These are phyloP conservation scores for Starmerella apis DNA, from an alignment of 805 yeast species.

Conservation along the genomic window DNA sequence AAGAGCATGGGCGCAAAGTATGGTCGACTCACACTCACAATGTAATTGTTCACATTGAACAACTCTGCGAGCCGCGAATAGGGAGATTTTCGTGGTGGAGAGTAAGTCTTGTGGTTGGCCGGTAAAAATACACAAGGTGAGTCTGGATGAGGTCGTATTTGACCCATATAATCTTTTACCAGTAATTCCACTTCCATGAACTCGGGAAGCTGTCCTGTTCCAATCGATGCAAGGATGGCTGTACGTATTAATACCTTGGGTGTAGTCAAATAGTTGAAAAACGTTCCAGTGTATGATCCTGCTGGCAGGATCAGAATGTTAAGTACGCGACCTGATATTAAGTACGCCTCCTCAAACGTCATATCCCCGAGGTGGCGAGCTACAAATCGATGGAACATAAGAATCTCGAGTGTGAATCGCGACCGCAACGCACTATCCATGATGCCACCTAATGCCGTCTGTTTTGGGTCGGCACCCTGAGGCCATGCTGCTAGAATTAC, in stretches of 20 bases:
- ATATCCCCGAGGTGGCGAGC: conserved; percentile 62
- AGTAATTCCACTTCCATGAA: conserved; percentile 49
- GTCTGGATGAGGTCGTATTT: conserved; percentile 30
- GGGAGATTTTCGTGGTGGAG: conserved; percentile 48
- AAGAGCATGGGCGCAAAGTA: conserved; percentile 82
- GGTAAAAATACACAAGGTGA: conserved; percentile 27
- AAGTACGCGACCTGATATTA: conserved; percentile 63
- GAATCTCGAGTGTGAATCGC: conserved; percentile 79
- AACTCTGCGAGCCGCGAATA: conserved; percentile 82
- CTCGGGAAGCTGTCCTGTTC: conserved; percentile 46
- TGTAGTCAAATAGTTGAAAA: conserved; percentile 72
- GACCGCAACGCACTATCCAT: conserved; percentile 65
- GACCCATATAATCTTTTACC: conserved; percentile 46
- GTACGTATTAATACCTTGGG: conserved; percentile 79
- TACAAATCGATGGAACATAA: conserved; percentile 69
- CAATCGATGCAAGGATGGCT: conserved; percentile 63
- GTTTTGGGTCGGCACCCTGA: background rate
- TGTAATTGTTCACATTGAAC: conserved; percentile 87
- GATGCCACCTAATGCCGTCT: conserved; percentile 35
- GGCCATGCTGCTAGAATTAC: conserved; percentile 13
- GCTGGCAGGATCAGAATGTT: conserved; percentile 82
- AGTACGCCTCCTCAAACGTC: conserved; percentile 89
- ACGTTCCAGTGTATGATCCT: conserved; percentile 33
- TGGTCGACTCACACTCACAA: conserved; percentile 86
- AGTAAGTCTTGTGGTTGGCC: conserved; percentile 36